Base-by-base conservation (phyloP, 495 filamentous ascomycete genomes). In the Evernia prunastri region DNA sequence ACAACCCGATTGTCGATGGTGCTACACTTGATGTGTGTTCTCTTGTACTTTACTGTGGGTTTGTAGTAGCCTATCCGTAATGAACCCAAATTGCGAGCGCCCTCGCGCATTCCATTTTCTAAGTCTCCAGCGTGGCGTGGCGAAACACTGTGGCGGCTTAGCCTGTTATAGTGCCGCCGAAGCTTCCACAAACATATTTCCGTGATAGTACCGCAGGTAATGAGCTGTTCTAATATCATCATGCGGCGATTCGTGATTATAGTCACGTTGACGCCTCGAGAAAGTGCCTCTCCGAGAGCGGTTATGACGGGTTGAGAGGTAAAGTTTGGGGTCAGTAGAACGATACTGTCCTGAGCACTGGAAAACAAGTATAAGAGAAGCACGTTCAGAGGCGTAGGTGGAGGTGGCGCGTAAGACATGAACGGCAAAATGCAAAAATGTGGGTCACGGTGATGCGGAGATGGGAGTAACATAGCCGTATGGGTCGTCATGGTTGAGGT, bases 221-320 rank as follows among this genome's bases (percentile, higher is more conserved):
- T 71, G 20, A 91, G 75, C 72, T 91, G 89, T 71, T 91, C 89
- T 11, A 90, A 68, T 18, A 86, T 47, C 89, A 92, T 91, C 77
- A 91, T 84, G 27, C 77, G 75, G 27, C 79, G 75, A 68, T 81
- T 85, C 2, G 87, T 90, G 23, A 89, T 75, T 57, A 91, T 78
- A 13, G 73, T 72, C 25, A 92, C 80, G 40, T 84, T 69, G 25
- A 91, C 80, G 5, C 87, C 86, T 3, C 87, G 78, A 0, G 65
- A 53, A 0, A 82, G 67, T 1, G 80, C 78, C 0, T 73, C 74
- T 42, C 87, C 64, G 15, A 90, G 68, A 15, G 81, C 80, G 7
- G 75, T 68, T 1, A 88, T 71, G 20, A 88, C 79, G 1, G 84
- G 79, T 31, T 73, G 67, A 15, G 79, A 84, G 5, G 87, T 91